Percentiles rank a stretch among this genome's conserved stretches.
These are phyloP conservation scores for Serendipita indica DNA, from an alignment of 768 basidiomycete genomes.

Conservation along the genomic window DNA sequence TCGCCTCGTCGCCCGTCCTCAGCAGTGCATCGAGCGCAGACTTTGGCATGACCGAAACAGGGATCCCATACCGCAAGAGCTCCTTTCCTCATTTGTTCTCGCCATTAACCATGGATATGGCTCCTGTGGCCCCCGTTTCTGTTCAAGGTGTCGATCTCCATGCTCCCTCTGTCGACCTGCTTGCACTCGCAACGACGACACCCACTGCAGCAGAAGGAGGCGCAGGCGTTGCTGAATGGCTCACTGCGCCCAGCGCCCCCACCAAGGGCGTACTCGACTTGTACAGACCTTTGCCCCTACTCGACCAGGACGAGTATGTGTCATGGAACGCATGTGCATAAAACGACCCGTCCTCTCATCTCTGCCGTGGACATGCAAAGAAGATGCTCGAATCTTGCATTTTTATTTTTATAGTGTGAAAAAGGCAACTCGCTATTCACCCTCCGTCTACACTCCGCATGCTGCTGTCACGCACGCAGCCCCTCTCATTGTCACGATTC, in stretches of 20 bases:
- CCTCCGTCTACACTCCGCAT: no score
- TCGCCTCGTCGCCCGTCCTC: conserved; percentile 4
- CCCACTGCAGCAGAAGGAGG: background rate
- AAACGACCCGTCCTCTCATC: no score
- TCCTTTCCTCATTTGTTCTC: background rate
- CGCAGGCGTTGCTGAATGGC: background rate
- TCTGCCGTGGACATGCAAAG: no score
- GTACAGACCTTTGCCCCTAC: no score
- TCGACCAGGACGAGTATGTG: background rate
- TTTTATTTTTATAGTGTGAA: no score
- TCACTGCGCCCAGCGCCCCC: background rate
- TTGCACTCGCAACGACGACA: background rate
- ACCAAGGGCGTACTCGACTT: no score
- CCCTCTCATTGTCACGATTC: no score
- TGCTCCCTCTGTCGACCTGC: background rate
- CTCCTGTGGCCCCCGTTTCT: background rate
- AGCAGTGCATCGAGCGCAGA: conserved; percentile 3
- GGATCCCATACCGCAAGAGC: conserved; percentile 3
- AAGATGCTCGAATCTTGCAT: no score
- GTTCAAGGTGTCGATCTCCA: background rate
- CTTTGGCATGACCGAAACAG: background rate
- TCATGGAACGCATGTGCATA: conserved; percentile 1
- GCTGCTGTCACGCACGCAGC: no score
- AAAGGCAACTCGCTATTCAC: no score
- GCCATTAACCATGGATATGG: background rate